Percentiles rank a stretch among this genome's conserved stretches.
These are phyloP conservation scores for Ascochyta clinopodiicola DNA, from an alignment of 2,329 filamentous ascomycete genomes.

Conservation along the genomic window DNA sequence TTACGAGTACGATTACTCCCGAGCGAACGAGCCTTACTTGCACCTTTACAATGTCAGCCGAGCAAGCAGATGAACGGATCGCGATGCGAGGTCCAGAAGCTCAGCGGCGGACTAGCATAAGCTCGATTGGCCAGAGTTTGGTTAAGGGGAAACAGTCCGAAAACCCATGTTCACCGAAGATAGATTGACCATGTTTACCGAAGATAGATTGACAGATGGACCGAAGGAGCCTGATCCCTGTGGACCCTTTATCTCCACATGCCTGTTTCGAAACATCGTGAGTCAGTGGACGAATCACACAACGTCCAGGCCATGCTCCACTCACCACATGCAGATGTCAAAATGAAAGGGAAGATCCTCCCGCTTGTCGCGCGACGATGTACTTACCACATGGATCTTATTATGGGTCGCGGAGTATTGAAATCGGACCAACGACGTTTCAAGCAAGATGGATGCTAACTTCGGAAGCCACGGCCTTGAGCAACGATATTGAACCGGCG, in stretches of 20 bases:
- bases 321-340: background rate
- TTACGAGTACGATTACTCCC: no score
- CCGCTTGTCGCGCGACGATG: background rate
- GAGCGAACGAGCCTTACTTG: no score
- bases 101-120: background rate
- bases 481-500: background rate
- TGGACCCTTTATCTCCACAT: constrained; percentile 3
- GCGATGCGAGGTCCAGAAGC: background rate
- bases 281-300: constrained; percentile 9
- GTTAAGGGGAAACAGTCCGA: background rate
- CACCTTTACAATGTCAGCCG: no score
- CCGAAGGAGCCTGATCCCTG: background rate
- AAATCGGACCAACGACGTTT: background rate
- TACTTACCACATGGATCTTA: background rate
- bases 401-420: background rate
- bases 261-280: constrained; percentile 6
- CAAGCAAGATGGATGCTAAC: background rate
- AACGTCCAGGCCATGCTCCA: background rate
- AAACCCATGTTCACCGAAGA: background rate
- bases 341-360: background rate
- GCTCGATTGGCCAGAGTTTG: background rate
- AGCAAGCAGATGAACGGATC: no score
- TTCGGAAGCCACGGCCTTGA: background rate
- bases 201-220: background rate
- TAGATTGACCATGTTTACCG: background rate